Evolutionary conservation across 139 green algal genomes (phyloP).

Genomic region (Asterochloris sp.): DNA sequence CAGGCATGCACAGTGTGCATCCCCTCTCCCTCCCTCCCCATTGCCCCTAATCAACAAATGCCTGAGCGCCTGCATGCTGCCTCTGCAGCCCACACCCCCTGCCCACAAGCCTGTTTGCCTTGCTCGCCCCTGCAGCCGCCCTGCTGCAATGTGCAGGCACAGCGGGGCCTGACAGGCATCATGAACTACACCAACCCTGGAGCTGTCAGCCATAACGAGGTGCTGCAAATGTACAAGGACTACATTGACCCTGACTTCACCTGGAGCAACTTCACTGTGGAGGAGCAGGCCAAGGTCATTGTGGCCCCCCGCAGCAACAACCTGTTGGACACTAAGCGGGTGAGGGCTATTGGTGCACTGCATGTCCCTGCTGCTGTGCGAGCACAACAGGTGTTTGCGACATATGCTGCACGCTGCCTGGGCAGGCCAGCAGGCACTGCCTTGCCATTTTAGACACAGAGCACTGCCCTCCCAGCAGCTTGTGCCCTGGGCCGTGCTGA

Average conservation of each 20-base stretch:
- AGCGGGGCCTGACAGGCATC: conserved; percentile 84
- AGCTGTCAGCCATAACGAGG: conserved; percentile 94
- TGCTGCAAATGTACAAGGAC: conserved; percentile 93
- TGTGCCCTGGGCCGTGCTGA: too few species aligned
- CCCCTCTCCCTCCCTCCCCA: neutral
- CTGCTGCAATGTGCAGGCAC: conserved; percentile 43
- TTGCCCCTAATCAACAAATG: neutral
- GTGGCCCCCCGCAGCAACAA: conserved; percentile 96
- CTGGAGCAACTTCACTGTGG: conserved; percentile 91
- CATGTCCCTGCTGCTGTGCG: neutral
- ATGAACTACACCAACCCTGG: conserved; percentile 99
- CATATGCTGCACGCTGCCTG: too few species aligned
- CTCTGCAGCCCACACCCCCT: too few species aligned
- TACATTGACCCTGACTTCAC: conserved; percentile 95
- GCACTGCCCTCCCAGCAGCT: too few species aligned
- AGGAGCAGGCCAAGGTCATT: conserved; percentile 98
- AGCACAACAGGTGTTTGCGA: too few species aligned
- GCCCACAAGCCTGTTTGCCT: too few species aligned
- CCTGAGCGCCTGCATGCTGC: neutral
- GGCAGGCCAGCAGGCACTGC: too few species aligned
- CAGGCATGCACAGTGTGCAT: too few species aligned
- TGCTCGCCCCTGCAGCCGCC: too few species aligned
- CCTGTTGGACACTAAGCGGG: conserved; percentile 84
- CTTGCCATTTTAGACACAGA: too few species aligned
- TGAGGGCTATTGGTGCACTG: conserved; percentile 20